These are phyloP conservation scores for Eucalyptus regnans DNA, from an alignment of 345 rosid species.

Conservation along the genomic window DNA sequence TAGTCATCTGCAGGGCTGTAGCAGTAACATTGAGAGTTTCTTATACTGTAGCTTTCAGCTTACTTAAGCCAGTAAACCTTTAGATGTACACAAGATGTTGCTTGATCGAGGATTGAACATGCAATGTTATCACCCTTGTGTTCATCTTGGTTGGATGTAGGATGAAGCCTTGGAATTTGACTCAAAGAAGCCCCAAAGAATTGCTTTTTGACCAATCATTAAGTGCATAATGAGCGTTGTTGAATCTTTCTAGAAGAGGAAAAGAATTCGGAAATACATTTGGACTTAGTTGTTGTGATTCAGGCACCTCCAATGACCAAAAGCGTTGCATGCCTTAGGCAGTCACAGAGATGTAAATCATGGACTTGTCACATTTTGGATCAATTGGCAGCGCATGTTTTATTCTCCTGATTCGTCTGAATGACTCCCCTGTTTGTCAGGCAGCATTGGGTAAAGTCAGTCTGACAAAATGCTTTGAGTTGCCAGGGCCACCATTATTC, in stretches of 20 bases:
- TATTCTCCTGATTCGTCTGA: neutral
- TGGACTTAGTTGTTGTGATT: neutral
- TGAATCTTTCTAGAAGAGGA: neutral
- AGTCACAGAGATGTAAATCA: neutral
- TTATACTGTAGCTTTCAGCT: neutral
- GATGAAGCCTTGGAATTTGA: neutral
- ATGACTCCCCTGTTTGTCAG: neutral
- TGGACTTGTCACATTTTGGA: neutral
- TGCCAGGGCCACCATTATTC: neutral
- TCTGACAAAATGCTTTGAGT: neutral
- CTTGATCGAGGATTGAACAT: neutral
- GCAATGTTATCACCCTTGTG: neutral
- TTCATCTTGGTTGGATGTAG: neutral
- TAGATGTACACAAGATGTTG: neutral
- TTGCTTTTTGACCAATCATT: neutral
- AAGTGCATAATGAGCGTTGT: neutral
- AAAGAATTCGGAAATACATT: neutral
- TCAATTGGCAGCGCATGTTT: neutral
- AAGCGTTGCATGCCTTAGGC: neutral
- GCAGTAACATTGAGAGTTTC: neutral
- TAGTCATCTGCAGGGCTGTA: neutral
- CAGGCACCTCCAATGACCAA: neutral
- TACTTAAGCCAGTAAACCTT: neutral
- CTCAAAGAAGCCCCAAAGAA: neutral
- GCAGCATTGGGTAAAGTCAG: neutral